Evolutionary conservation across 345 rosid species (phyloP), one percentile per base, ranked within the genome.

Genomic region (Eutrema heterophyllum): DNA sequence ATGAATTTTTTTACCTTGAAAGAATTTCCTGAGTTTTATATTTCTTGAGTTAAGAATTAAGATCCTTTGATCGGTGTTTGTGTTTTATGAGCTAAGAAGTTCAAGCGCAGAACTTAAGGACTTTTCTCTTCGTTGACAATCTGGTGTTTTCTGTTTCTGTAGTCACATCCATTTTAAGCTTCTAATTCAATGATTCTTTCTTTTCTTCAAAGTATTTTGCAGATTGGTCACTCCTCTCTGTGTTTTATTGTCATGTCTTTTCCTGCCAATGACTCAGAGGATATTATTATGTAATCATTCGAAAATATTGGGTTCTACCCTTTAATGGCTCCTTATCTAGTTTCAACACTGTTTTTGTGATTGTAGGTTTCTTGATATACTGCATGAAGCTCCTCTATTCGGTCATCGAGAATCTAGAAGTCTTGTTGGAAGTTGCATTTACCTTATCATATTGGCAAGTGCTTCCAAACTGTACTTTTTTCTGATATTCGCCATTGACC

Each of bases 321-420:
- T 36, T 24, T 21, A 9, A 24, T 36, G 71, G 6, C 24, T 52
- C 15, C 39, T 65, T 39, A 73, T 54, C 27, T 64, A 18, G 24
- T 56, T 66, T 75, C 61, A 18, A 6, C 33, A 39, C 38, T 38
- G 15, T 53, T 80, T 68, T 21, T 76, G 59, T 53, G 36, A 53
- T 44, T 71, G 38, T 61, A 91, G 98, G 85, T 95, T 95, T 76
- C 88, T 89, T 49, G 97, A 95, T 81, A 95, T 95, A 78, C 84
- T 95, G 51, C 96, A 95, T 30, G 99, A 95, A 71, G 97, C 99
- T 78, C 97, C 97, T 64, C 73, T 95, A 44, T 85, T 89, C 7
- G 97, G 93, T 72, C 93, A 90, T 78, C 86, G 96, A 68, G 85
- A 92, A 84, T 84, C 92, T 36, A 86, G 88, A 74, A 85, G 88